phyloP scores from a whole-genome alignment of 2,329 filamentous ascomycete species.

The Exophiala viscosa region DNA sequence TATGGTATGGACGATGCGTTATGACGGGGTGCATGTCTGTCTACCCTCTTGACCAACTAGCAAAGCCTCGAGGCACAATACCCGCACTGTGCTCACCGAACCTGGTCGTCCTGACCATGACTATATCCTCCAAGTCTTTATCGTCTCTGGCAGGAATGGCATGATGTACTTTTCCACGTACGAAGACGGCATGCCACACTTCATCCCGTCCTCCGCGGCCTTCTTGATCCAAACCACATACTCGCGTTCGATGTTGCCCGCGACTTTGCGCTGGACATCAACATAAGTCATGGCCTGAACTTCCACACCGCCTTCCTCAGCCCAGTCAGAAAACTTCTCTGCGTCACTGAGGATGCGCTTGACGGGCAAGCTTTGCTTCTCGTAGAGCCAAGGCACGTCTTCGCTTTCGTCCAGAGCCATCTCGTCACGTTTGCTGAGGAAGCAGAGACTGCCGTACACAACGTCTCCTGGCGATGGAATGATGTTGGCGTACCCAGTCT shows the following conservation, averaged over 20 bases:
- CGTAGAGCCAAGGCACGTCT: slow-evolving; percentile 11
- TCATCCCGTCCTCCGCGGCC: slow-evolving; percentile 10
- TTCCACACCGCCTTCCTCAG: slow-evolving; percentile 1
- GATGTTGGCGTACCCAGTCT: slow-evolving; percentile 48
- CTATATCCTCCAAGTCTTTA: background rate
- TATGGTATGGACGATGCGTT: too few species aligned
- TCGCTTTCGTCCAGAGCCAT: slow-evolving; percentile 23
- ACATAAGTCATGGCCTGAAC: slow-evolving; percentile 14
- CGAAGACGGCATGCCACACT: slow-evolving; percentile 11
- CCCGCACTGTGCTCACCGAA: slow-evolving; percentile 6
- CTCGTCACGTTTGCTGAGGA: slow-evolving; percentile 20
- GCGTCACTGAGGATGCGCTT: background rate
- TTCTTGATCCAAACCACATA: slow-evolving; percentile 17
- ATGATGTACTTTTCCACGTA: slow-evolving; percentile 11
- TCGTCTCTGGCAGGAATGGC: slow-evolving; percentile 9
- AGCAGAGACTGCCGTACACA: slow-evolving; percentile 14
- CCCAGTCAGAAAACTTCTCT: slow-evolving; percentile 2
- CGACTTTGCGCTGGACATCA: slow-evolving; percentile 3
- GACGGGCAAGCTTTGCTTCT: slow-evolving; percentile 30
- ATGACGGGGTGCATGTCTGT: background rate
- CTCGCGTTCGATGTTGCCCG: slow-evolving; percentile 13
- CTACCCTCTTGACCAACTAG: slow-evolving; percentile 6
- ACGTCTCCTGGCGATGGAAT: slow-evolving; percentile 24
- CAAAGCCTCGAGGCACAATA: slow-evolving; percentile 6
- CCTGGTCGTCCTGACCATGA: slow-evolving; percentile 13